Evolutionary conservation across 2,329 filamentous ascomycete species (phyloP).

Genomic region (Madurella fahalii): DNA sequence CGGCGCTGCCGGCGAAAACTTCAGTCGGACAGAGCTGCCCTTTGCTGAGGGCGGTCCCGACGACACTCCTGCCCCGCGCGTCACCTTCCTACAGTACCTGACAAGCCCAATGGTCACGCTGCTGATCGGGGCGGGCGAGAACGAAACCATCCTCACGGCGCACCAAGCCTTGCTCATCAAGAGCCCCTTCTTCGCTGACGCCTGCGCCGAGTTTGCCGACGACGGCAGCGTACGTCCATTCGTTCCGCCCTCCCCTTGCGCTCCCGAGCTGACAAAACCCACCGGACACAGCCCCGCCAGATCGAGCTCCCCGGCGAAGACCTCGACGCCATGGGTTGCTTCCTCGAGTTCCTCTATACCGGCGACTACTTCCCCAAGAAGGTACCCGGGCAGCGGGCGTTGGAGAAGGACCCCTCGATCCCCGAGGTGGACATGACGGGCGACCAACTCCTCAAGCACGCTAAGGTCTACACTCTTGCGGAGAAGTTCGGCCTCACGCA

Average conservation of each 20-base stretch:
- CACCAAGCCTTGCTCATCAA: slow-evolving; percentile 72
- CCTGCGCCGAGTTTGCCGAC: slow-evolving; percentile 57
- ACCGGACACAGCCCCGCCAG: slow-evolving; percentile 49
- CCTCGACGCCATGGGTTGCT: slow-evolving; percentile 70
- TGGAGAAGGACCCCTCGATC: slow-evolving; percentile 64
- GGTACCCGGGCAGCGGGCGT: slow-evolving; percentile 56
- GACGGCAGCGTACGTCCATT: slow-evolving; percentile 53
- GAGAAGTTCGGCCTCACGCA: slow-evolving; percentile 66
- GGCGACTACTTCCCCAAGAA: slow-evolving; percentile 79
- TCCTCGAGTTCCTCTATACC: slow-evolving; percentile 81
- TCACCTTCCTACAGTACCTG: slow-evolving; percentile 56
- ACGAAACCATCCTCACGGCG: slow-evolving; percentile 63
- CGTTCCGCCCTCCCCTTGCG: neutral
- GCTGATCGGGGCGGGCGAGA: slow-evolving; percentile 57
- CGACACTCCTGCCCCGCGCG: slow-evolving; percentile 33
- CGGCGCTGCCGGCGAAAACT: slow-evolving; percentile 34
- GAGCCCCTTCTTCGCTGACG: slow-evolving; percentile 69
- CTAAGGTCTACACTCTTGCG: slow-evolving; percentile 83
- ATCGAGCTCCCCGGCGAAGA: slow-evolving; percentile 67
- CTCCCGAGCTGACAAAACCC: neutral
- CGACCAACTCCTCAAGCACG: slow-evolving; percentile 80
- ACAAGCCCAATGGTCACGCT: slow-evolving; percentile 66
- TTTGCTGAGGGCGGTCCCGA: slow-evolving; percentile 37
- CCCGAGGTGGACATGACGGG: slow-evolving; percentile 72
- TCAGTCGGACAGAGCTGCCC: slow-evolving; percentile 35